Evolutionary conservation across 1,139 yeast genomes (phyloP).

Genomic region (Zygosaccharomyces pseudobailii): DNA sequence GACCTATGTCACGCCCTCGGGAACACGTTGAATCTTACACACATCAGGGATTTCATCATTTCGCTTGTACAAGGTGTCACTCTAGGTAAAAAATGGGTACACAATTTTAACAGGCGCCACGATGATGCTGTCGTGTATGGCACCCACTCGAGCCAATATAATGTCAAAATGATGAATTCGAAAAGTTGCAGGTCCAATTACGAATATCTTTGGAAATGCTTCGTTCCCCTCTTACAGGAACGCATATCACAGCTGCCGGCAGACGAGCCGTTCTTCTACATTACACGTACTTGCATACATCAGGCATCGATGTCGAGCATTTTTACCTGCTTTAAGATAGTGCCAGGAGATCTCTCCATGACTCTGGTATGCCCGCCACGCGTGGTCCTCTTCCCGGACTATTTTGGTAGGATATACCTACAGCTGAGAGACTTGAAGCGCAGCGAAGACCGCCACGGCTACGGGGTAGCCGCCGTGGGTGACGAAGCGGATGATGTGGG

Average conservation of each 20-base stretch:
- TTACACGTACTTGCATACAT: constrained; percentile 16
- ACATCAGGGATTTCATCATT: constrained; percentile 19
- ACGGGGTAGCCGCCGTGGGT: constrained; percentile 3
- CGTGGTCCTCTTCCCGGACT: constrained; percentile 17
- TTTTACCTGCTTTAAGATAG: constrained; percentile 20
- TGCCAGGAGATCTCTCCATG: constrained; percentile 10
- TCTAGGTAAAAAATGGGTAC: constrained; percentile 25
- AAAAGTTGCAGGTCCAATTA: constrained; percentile 19
- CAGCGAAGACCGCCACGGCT: not conserved
- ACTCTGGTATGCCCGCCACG: constrained; percentile 13
- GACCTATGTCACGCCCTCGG: constrained; percentile 19
- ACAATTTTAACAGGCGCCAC: constrained; percentile 23
- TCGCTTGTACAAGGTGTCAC: constrained; percentile 13
- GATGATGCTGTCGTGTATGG: constrained; percentile 23
- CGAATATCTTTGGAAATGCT: constrained; percentile 20
- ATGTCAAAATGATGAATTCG: constrained; percentile 16
- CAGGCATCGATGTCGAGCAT: constrained; percentile 19
- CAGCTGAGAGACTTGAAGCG: constrained; percentile 7
- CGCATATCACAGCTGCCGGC: constrained; percentile 9
- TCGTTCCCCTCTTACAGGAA: constrained; percentile 16
- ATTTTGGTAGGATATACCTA: constrained; percentile 12
- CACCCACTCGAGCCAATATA: constrained; percentile 7
- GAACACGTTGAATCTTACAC: constrained; percentile 19
- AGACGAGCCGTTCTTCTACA: constrained; percentile 17
- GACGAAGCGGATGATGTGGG: constrained; percentile 6